Base-by-base conservation (phyloP, 2,329 filamentous ascomycete species). In the Talaromyces sp. region DNA sequence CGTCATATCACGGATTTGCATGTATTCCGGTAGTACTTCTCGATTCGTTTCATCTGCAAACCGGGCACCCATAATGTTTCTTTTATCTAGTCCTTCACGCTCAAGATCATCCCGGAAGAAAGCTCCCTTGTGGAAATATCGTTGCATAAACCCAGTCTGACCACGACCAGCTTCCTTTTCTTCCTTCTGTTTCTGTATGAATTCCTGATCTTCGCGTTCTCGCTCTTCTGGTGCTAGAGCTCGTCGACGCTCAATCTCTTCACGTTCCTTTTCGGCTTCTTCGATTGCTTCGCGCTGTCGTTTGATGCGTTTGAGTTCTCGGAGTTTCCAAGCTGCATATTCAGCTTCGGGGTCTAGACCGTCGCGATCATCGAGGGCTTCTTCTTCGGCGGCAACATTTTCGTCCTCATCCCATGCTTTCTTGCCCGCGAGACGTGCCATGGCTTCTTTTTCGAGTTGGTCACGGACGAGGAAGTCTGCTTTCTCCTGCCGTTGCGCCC, bases 121-220 rank as follows among this genome's bases (percentile, higher is more conserved):
- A 16, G 95, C 95, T 58, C 95, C 95, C 80, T 93, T 94, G 83
- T 99, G 95, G 78, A 92, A 93, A 81, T 98, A 99, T 75, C 93
- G 93, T 74, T 97, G 93, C 90, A 98, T 92, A 76, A 88, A 97
- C 1, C 86, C 86, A 84, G 95, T 92, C 78, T 94, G 90, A 62
- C 92, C 92, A 67, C 90, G 89, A 60, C 83, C 78, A 67, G 90
- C 88, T 71, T 91, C 91, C 27, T 82, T 81, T 68, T 96, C 93
- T 67, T 90, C 90, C 70, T 90, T 87, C 78, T 98, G 94, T 69
- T 84, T 83, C 0, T 88, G 88, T 19, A 98, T 81, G 76, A 87
- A 91, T 60, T 85, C 90, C 50, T 88, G 86, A 76, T 99, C 95
- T 76, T 99, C 95, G 65, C 87, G 89, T 65, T 89, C 87, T 57